Conservation (phyloP, 352 stramenopile genomes). For the Pythium vanterpoolii region DNA sequence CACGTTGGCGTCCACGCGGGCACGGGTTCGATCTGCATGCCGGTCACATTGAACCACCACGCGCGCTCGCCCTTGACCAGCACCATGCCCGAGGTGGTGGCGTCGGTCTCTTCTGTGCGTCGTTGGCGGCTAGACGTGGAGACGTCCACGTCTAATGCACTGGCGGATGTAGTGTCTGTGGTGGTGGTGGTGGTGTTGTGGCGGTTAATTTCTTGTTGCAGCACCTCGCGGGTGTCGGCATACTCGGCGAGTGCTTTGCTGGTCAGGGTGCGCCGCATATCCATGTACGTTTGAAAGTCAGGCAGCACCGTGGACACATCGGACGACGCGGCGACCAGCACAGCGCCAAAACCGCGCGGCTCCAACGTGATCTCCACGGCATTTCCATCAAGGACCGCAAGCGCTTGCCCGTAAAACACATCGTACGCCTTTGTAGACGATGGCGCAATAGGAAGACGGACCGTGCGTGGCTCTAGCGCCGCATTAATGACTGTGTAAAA, state of each 20-base stretch:
- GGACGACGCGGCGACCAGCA: constrained; percentile 35
- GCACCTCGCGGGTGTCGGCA: constrained; percentile 26
- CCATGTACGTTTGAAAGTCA: constrained; percentile 42
- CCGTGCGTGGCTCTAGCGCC: constrained; percentile 23
- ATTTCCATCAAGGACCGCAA: constrained; percentile 10
- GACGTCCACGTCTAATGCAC: background rate
- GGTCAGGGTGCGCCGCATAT: constrained; percentile 48
- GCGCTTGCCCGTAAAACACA: constrained; percentile 53
- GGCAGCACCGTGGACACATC: constrained; percentile 10
- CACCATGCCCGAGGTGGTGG: constrained; percentile 30
- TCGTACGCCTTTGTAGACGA: constrained; percentile 40
- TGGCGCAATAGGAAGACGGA: constrained; percentile 30
- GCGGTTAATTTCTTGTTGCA: constrained; percentile 23
- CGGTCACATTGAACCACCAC: constrained; percentile 83
- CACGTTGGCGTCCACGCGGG: constrained; percentile 59
- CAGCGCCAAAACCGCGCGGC: constrained; percentile 55
- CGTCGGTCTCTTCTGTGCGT: background rate
- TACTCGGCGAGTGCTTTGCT: constrained; percentile 41
- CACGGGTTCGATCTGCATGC: constrained; percentile 81
- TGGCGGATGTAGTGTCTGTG: background rate
- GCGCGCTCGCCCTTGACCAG: constrained; percentile 35
- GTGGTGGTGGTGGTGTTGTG: background rate
- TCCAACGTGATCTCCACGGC: constrained; percentile 38
- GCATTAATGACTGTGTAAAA: constrained; percentile 69
- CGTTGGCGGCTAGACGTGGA: background rate